A percentile compares a stretch with the other conserved stretches of the same genome.
phyloP scores from a whole-genome alignment of 306 rosid genomes.

The Glycine tomentella region DNA sequence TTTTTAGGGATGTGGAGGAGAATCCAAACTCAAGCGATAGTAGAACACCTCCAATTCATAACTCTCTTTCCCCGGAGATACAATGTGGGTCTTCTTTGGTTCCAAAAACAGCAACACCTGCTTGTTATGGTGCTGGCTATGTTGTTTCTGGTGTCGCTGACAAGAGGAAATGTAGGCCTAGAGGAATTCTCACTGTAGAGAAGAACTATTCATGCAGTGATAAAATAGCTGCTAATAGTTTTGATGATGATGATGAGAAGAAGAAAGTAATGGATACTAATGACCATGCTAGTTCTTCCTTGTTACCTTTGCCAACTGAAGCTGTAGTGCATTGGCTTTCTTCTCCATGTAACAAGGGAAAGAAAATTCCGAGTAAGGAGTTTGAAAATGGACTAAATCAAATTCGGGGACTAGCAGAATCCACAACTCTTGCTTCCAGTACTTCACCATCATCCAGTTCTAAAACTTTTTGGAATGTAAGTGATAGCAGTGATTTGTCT shows the following conservation, averaged over 20 bases:
- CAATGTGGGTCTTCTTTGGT: conserved; percentile 66
- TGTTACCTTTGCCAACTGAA: conserved; percentile 73
- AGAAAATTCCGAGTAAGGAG: conserved; percentile 47
- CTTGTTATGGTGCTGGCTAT: conserved; percentile 86
- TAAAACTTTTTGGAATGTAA: conserved; percentile 47
- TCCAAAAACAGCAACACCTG: conserved; percentile 56
- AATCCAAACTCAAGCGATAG: conserved; percentile 46
- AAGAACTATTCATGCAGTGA: conserved; percentile 53
- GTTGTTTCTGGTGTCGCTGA: conserved; percentile 81
- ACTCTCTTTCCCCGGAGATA: conserved; percentile 84
- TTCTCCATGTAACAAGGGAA: conserved; percentile 65
- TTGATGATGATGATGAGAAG: conserved; percentile 53
- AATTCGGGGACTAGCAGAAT: conserved; percentile 47
- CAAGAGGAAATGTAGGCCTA: conserved; percentile 88
- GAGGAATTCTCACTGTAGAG: conserved; percentile 76
- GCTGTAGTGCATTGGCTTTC: conserved; percentile 85
- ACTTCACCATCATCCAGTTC: conserved; percentile 55
- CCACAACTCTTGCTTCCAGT: conserved; percentile 49
- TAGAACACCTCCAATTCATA: conserved; percentile 78
- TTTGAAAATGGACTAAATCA: conserved; percentile 42
- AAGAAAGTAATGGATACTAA: conserved; percentile 33
- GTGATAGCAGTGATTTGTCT: conserved; percentile 53
- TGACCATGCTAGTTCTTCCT: conserved; percentile 47
- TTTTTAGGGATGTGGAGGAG: conserved; percentile 49
- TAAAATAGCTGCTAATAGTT: conserved; percentile 49